Evolutionary conservation across 805 yeast species (phyloP).

Genomic region (Monosporozyma aerobia): DNA sequence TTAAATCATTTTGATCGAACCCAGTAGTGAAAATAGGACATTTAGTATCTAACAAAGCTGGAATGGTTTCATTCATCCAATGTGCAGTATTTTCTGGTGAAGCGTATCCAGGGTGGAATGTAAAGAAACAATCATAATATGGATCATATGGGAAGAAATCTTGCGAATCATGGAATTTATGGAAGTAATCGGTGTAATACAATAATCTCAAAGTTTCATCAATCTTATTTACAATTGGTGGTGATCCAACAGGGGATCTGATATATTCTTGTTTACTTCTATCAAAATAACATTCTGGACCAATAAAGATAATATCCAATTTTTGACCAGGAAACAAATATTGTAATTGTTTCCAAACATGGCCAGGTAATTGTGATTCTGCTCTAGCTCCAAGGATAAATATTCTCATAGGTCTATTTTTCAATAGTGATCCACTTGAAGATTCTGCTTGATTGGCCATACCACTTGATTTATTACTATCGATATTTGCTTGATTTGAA

Average conservation of each 20-base stretch:
- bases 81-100: conserved; percentile 68
- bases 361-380: conserved; percentile 88
- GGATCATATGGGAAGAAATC: conserved; percentile 98
- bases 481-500: conserved; percentile 35
- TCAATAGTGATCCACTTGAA: conserved; percentile 15
- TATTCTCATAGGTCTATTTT: conserved; percentile 81
- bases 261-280: conserved; percentile 54
- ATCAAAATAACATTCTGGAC: conserved; percentile 85
- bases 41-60: conserved; percentile 83
- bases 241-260: conserved; percentile 35
- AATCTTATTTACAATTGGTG: conserved; percentile 56
- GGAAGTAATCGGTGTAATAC: conserved; percentile 86
- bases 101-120: conserved; percentile 92
- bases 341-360: conserved; percentile 90
- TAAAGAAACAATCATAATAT: conserved; percentile 82
- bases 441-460: neutral
- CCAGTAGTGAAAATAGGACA: conserved; percentile 90
- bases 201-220: conserved; percentile 67
- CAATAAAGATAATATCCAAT: conserved; percentile 84
- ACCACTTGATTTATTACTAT: neutral
- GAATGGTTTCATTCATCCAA: conserved; percentile 86
- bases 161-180: conserved; percentile 80
- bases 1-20: conserved; percentile 65
- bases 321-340: conserved; percentile 74
- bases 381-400: conserved; percentile 88